Evolutionary conservation across 2,329 filamentous ascomycete species (phyloP).

Genomic region (Trichophyton simii): DNA sequence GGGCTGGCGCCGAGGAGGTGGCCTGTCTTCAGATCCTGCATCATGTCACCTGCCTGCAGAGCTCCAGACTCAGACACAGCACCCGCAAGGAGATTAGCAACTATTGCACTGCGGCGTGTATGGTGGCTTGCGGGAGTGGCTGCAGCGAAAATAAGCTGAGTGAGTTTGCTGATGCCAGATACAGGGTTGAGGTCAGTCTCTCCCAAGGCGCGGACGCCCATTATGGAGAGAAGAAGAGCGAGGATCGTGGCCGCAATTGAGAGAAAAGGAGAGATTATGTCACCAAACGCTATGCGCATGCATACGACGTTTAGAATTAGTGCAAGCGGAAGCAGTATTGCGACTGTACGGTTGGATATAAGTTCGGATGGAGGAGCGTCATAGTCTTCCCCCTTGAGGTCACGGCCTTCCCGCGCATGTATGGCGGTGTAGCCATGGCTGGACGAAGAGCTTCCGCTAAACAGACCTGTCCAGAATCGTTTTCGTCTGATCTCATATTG

Average conservation of each 20-base stretch:
- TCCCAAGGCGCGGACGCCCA: slow-evolving; percentile 53
- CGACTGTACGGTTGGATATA: slow-evolving; percentile 58
- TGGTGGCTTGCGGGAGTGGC: slow-evolving; percentile 69
- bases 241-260: slow-evolving; percentile 70
- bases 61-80: slow-evolving; percentile 77
- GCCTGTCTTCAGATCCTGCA: slow-evolving; percentile 95
- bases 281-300: slow-evolving; percentile 71
- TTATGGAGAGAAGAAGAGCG: slow-evolving; percentile 56
- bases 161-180: slow-evolving; percentile 90
- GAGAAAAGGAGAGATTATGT: slow-evolving; percentile 64
- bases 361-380: slow-evolving; percentile 79
- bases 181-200: slow-evolving; percentile 95
- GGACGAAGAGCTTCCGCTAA: slow-evolving; percentile 11
- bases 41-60: slow-evolving; percentile 85
- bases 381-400: slow-evolving; percentile 41
- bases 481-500: slow-evolving; percentile 20
- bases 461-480: slow-evolving; percentile 15
- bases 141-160: slow-evolving; percentile 86
- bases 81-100: slow-evolving; percentile 89
- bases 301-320: slow-evolving; percentile 67
- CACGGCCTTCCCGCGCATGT: slow-evolving; percentile 11
- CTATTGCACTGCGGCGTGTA: slow-evolving; percentile 66
- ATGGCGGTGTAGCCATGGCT: slow-evolving; percentile 11
- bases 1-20: slow-evolving; percentile 85
- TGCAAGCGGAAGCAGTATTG: slow-evolving; percentile 63